Evolutionary conservation across 306 rosid genomes (phyloP).

Genomic region (Trifolium pratense): DNA sequence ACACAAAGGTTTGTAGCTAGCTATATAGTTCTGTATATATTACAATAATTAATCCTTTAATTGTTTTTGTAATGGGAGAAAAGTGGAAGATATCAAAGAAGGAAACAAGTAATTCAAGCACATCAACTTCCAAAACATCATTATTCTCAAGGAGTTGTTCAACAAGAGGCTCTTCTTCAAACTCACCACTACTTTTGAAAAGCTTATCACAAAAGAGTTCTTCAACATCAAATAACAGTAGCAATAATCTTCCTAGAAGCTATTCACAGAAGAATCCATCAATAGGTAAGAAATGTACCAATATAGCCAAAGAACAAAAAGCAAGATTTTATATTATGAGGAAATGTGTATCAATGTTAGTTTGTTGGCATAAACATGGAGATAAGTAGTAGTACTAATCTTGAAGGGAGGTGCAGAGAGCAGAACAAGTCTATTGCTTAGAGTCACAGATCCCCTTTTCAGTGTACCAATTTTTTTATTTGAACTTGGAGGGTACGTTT

Average conservation of each 20-base stretch:
- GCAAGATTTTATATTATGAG: constrained; percentile 97
- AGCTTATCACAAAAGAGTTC: constrained; percentile 69
- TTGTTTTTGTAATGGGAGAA: constrained; percentile 61
- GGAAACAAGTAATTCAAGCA: constrained; percentile 52
- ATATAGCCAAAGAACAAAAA: constrained; percentile 85
- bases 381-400: constrained; percentile 37
- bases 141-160: constrained; percentile 71
- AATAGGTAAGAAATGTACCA: constrained; percentile 74
- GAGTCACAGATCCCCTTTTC: constrained; percentile 40
- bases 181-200: constrained; percentile 62
- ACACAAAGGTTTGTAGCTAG: neutral
- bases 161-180: constrained; percentile 65
- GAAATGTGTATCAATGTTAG: constrained; percentile 92
- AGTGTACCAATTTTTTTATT: constrained; percentile 36
- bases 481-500: constrained; percentile 41
- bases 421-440: neutral
- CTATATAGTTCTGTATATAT: neutral
- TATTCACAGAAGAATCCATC: constrained; percentile 71
- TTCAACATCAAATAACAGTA: constrained; percentile 52
- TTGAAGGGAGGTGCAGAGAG: constrained; percentile 30
- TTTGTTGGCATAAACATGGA: constrained; percentile 95
- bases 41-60: neutral
- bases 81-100: constrained; percentile 87
- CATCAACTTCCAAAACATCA: constrained; percentile 51
- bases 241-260: constrained; percentile 60